Conservation (phyloP, 306 rosid species). For the Hippophae tibetana region DNA sequence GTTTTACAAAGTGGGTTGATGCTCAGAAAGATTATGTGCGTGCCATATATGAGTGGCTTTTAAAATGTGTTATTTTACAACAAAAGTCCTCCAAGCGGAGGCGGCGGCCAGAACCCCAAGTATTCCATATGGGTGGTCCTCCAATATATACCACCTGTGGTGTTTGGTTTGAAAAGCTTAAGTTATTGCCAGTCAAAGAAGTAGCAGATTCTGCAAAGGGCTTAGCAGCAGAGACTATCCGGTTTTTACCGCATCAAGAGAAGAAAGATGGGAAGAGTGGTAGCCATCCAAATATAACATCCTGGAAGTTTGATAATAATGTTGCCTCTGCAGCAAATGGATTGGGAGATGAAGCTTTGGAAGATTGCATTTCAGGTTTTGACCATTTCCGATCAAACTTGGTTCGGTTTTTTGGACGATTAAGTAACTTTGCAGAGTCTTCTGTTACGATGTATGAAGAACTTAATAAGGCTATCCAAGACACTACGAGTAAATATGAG, state of each 20-base stretch:
- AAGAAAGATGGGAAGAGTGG: constrained; percentile 48
- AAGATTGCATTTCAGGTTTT: constrained; percentile 47
- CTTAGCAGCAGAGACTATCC: constrained; percentile 50
- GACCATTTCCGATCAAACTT: constrained; percentile 50
- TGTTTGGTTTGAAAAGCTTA: constrained; percentile 52
- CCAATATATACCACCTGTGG: constrained; percentile 61
- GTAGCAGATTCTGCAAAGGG: constrained; percentile 49
- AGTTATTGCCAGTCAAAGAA: constrained; percentile 32
- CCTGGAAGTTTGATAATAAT: constrained; percentile 35
- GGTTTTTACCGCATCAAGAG: constrained; percentile 61
- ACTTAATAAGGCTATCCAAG: constrained; percentile 33
- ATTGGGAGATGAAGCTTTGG: constrained; percentile 40
- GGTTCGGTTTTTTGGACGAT: constrained; percentile 40
- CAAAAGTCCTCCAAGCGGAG: constrained; percentile 51
- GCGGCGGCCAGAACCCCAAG: constrained; percentile 18
- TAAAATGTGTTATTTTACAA: constrained; percentile 45
- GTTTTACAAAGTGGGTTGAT: constrained; percentile 64
- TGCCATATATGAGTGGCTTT: constrained; percentile 67
- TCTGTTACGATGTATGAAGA: constrained; percentile 51
- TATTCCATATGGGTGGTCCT: constrained; percentile 34
- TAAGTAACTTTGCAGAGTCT: constrained; percentile 47
- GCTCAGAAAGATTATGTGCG: constrained; percentile 72
- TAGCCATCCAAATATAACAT: constrained; percentile 19
- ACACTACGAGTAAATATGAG: constrained; percentile 24
- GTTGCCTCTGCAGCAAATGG: constrained; percentile 36